phyloP scores from a whole-genome alignment of 345 rosid species.

The Bruguiera gymnorhiza region DNA sequence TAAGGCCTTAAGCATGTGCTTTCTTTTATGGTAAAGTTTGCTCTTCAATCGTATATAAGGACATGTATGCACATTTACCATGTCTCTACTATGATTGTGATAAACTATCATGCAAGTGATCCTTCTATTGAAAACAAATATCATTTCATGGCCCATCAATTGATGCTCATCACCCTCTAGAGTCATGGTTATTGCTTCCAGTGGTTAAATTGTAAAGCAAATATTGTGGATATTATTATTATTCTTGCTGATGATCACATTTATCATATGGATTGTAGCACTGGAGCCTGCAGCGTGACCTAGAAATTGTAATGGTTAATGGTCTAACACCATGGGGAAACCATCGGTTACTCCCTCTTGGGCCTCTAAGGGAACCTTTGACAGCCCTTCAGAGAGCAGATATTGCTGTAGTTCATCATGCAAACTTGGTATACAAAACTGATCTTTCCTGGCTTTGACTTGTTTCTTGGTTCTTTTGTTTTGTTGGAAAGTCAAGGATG shows the following conservation, averaged over 20 bases:
- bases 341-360: slow-evolving; percentile 54
- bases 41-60: neutral
- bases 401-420: slow-evolving; percentile 62
- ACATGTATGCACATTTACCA: neutral
- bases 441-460: neutral
- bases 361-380: slow-evolving; percentile 83
- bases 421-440: slow-evolving; percentile 47
- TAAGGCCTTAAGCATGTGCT: neutral
- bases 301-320: slow-evolving; percentile 83
- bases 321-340: slow-evolving; percentile 83
- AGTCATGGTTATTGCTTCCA: neutral
- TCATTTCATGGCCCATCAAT: slow-evolving; percentile 1
- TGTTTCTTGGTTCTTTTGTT: neutral
- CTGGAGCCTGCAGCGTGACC: slow-evolving; percentile 69
- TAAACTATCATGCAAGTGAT: neutral
- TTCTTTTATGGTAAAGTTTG: neutral
- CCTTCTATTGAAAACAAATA: neutral
- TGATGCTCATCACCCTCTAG: neutral
- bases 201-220: neutral
- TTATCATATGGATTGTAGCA: slow-evolving; percentile 52
- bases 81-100: neutral
- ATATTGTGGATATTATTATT: neutral
- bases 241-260: slow-evolving; percentile 13
- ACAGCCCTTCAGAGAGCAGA: slow-evolving; percentile 58
- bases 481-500: neutral